These are phyloP conservation scores for Volvariella surrecta DNA, from an alignment of 1,284 basidiomycete species.

Conservation along the genomic window DNA sequence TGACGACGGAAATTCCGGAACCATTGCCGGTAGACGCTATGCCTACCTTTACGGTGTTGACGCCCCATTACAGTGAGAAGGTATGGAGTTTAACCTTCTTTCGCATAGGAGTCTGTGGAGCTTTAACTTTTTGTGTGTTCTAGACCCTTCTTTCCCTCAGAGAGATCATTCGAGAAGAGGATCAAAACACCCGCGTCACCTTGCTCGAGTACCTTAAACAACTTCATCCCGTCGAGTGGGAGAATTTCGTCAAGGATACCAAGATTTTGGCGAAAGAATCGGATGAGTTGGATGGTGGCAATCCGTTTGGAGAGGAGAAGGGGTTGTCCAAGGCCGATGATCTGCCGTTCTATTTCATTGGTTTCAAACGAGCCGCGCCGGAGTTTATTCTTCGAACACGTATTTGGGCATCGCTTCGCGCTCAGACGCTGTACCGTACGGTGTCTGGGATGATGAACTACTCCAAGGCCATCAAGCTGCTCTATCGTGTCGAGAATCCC, in stretches of 20 bases:
- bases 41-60: conserved; percentile 95
- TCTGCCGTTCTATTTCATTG: conserved; percentile 98
- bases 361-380: conserved; percentile 98
- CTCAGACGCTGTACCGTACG: conserved; percentile 97
- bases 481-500: conserved; percentile 99
- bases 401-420: conserved; percentile 98
- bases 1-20: conserved; percentile 89
- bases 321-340: conserved; percentile 70
- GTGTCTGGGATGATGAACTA: conserved; percentile 99
- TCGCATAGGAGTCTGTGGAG: neutral
- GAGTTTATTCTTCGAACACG: conserved; percentile 98
- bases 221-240: conserved; percentile 99
- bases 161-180: conserved; percentile 95
- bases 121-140: neutral
- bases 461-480: conserved; percentile 97
- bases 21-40: conserved; percentile 92
- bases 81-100: neutral
- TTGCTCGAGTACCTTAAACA: conserved; percentile 97
- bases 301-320: conserved; percentile 55
- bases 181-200: conserved; percentile 93
- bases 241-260: conserved; percentile 99
- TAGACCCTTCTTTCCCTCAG: conserved; percentile 82
- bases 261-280: conserved; percentile 98
- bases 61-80: conserved; percentile 96
- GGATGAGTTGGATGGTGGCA: conserved; percentile 48